Evolutionary conservation across 192 early-diverging fungal species (phyloP).

Genomic region (Pecoramyces ruminantium): DNA sequence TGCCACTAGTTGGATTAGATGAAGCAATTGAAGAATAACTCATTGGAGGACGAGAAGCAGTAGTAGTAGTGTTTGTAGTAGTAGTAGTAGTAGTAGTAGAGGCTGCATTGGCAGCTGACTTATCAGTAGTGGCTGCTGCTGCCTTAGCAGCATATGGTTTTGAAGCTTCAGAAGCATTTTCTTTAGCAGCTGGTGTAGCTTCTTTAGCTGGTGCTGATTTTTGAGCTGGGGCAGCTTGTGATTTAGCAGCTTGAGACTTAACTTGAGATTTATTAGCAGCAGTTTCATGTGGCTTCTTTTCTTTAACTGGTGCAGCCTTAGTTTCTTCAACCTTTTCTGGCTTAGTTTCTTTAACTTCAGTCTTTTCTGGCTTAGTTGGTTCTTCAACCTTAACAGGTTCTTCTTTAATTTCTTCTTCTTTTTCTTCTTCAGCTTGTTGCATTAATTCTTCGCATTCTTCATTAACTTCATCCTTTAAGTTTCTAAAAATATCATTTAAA

Average conservation of each 20-base stretch:
- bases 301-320: background rate
- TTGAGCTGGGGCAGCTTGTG: constrained; percentile 4
- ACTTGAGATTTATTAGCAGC: background rate
- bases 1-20: background rate
- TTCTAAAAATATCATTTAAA: constrained; percentile 85
- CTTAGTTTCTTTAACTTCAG: background rate
- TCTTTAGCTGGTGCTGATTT: background rate
- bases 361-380: background rate
- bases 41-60: background rate
- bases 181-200: constrained; percentile 13
- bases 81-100: constrained; percentile 9
- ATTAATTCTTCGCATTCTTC: constrained; percentile 28
- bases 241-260: background rate
- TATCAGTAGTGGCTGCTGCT: background rate
- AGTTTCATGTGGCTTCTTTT: background rate
- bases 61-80: background rate
- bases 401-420: background rate
- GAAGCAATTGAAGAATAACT: background rate
- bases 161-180: constrained; percentile 2
- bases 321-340: background rate
- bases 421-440: constrained; percentile 4
- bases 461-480: constrained; percentile 68
- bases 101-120: background rate
- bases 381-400: background rate
- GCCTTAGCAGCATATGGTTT: background rate